Evolutionary conservation across 305 asterid species (phyloP), one percentile per base, ranked within the genome.

Genomic region (Striga hermonthica): DNA sequence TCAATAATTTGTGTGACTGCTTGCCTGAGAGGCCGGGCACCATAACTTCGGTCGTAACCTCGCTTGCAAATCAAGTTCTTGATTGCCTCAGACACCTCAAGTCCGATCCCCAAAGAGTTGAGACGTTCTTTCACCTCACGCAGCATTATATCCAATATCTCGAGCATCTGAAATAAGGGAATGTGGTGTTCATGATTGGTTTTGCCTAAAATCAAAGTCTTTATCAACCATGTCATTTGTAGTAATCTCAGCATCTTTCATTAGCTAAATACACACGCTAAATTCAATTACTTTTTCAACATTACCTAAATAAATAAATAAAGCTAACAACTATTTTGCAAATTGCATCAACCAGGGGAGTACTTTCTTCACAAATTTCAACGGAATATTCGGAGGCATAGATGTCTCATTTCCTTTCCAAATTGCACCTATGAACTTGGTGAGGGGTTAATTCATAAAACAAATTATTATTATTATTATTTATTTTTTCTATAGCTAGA

Each of bases 21-120:
- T 68, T 97, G 79, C 67, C 98, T 76, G 13, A 92, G 91, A 35
- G 97, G 96, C 49, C 97, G 89, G 7, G 98, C 98, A 0, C 98
- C 98, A 62, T 92, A 92, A 63, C 87, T 83, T 74, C 91, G 82
- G 75, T 92, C 98, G 35, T 82, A 92, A 7, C 98, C 98, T 75
- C 90, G 95, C 64, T 82, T 65, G 75, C 98, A 92, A 57, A 92
- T 77, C n/a, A 87, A 75, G 57, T 90, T 94, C 83, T 80, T 72
- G 40, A 79, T 67, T 34, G 94, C 76, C 65, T 86, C 84, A 11
- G 98, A 90, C 38, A 92, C 89, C 87, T 92, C 96, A 77, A 92
- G 74, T 39, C 83, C 73, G 36, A 92, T 81, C 56, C 95, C 97
- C 61, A 81, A 58, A 8, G 86, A 75, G 65, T 60, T 48, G 13